Percentiles rank a stretch among this genome's conserved stretches.
phyloP scores from a whole-genome alignment of 192 early-diverging fungal genomes.

The Coemansia asiatica region DNA sequence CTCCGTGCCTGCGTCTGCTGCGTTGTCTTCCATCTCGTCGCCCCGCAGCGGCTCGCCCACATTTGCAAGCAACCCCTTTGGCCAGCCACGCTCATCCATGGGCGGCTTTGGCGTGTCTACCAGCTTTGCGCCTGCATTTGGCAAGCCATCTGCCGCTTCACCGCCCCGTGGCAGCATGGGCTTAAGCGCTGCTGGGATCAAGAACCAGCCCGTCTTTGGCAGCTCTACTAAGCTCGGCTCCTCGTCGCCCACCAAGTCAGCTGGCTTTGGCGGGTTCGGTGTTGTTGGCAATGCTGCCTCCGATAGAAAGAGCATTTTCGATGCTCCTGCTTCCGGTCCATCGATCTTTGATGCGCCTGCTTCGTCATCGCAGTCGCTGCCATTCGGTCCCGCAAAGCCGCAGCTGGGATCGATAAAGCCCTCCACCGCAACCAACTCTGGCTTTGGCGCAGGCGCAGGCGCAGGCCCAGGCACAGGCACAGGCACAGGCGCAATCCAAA shows the following conservation, averaged over 20 bases:
- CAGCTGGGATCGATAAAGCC: neutral
- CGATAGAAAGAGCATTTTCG: conserved; percentile 30
- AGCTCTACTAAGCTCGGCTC: conserved; percentile 23
- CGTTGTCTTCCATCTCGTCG: neutral
- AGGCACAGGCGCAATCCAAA: too few relatives aligned
- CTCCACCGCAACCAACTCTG: too few relatives aligned
- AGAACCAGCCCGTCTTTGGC: conserved; percentile 36
- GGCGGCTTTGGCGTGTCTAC: conserved; percentile 13
- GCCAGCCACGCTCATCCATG: neutral
- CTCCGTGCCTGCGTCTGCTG: neutral
- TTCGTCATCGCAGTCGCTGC: neutral
- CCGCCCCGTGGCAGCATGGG: neutral
- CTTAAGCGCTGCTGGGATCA: conserved; percentile 5
- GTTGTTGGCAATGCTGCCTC: conserved; percentile 1
- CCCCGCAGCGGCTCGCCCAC: neutral
- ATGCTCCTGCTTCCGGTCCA: conserved; percentile 13
- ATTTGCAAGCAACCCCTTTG: conserved; percentile 13
- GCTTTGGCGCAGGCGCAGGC: too few relatives aligned
- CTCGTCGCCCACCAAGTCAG: neutral
- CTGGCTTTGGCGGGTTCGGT: conserved; percentile 24
- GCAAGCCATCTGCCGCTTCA: conserved; percentile 13
- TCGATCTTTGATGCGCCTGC: conserved; percentile 12
- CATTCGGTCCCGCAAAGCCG: conserved; percentile 7
- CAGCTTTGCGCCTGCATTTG: conserved; percentile 23
- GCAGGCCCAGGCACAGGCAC: too few relatives aligned